Percentiles rank a stretch among this genome's conserved stretches.
phyloP scores from a whole-genome alignment of 2,329 filamentous ascomycete species.

The Monilinia polystroma region DNA sequence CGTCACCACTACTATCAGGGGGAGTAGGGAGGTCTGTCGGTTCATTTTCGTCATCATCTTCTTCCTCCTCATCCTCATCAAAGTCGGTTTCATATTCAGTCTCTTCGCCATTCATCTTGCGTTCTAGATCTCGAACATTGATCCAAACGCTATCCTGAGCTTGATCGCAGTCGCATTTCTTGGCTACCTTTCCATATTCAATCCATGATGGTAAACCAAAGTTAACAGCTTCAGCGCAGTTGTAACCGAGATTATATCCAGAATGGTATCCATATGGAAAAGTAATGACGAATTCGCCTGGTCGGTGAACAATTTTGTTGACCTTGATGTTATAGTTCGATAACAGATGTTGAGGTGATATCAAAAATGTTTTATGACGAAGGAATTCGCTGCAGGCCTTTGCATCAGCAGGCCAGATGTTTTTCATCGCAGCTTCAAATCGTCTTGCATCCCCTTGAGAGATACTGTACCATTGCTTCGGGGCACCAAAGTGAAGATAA shows the following conservation, averaged over 20 bases:
- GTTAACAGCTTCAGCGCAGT: conserved; percentile 98
- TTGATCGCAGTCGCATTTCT: conserved; percentile 93
- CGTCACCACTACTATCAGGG: conserved; percentile 66
- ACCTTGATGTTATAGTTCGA: conserved; percentile 93
- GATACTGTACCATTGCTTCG: conserved; percentile 99
- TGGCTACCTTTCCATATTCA: conserved; percentile 90
- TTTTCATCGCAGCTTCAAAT: conserved; percentile 94
- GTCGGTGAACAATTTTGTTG: conserved; percentile 92
- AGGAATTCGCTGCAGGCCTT: conserved; percentile 96
- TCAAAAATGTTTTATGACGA: conserved; percentile 94
- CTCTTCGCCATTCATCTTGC: conserved; percentile 85
- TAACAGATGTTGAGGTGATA: conserved; percentile 84
- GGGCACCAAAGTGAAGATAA: conserved; percentile 97
- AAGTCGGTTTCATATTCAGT: conserved; percentile 80
- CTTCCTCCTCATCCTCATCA: conserved; percentile 66
- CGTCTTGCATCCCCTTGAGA: conserved; percentile 90
- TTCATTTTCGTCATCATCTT: conserved; percentile 61
- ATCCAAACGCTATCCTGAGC: conserved; percentile 98
- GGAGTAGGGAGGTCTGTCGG: conserved; percentile 74
- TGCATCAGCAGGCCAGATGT: conserved; percentile 88
- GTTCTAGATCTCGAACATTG: conserved; percentile 92
- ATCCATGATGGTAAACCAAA: conserved; percentile 96
- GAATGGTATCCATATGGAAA: conserved; percentile 99
- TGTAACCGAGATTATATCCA: conserved; percentile 96
- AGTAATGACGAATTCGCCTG: conserved; percentile 96